Percentiles rank a stretch among this genome's conserved stretches.
These are phyloP conservation scores for Colletotrichum sp. DNA, from an alignment of 2,329 filamentous ascomycete species.

Conservation along the genomic window DNA sequence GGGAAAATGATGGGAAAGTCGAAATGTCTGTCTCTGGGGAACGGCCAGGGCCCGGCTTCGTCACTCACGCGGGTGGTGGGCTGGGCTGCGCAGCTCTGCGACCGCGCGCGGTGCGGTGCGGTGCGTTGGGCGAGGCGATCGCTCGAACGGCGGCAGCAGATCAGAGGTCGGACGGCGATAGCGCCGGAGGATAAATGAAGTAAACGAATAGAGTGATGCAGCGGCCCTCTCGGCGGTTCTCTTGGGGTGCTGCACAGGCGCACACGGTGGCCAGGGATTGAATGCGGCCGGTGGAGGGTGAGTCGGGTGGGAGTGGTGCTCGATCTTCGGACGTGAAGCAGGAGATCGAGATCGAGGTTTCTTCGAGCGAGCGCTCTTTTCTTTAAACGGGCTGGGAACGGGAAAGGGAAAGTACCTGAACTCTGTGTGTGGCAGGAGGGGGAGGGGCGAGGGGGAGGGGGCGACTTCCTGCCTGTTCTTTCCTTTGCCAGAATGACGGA, in stretches of 20 bases:
- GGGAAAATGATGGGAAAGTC: not conserved
- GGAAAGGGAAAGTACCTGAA: not conserved
- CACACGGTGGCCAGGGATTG: not conserved
- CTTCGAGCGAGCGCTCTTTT: not conserved
- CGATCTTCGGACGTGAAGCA: slow-evolving; percentile 2
- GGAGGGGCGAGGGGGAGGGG: not conserved
- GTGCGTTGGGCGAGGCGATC: not conserved
- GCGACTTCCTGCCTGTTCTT: not conserved
- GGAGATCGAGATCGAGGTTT: slow-evolving; percentile 15
- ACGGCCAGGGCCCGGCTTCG: no score
- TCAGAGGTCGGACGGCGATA: not conserved
- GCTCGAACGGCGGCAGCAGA: not conserved
- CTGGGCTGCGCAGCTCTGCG: not conserved
- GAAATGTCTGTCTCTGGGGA: not conserved
- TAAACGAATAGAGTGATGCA: not conserved
- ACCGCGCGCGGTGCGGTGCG: no score
- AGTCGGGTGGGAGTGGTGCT: not conserved
- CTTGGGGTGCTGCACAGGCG: not conserved
- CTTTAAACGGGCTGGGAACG: not conserved
- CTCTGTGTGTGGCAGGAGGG: not conserved
- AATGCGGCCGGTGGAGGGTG: not conserved
- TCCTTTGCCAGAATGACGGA: not conserved
- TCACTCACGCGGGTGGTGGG: not conserved
- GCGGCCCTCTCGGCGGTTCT: not conserved
- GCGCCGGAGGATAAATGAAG: not conserved